These are phyloP conservation scores for Tolypocladium capitatum DNA, from an alignment of 2,329 filamentous ascomycete species.

Conservation along the genomic window DNA sequence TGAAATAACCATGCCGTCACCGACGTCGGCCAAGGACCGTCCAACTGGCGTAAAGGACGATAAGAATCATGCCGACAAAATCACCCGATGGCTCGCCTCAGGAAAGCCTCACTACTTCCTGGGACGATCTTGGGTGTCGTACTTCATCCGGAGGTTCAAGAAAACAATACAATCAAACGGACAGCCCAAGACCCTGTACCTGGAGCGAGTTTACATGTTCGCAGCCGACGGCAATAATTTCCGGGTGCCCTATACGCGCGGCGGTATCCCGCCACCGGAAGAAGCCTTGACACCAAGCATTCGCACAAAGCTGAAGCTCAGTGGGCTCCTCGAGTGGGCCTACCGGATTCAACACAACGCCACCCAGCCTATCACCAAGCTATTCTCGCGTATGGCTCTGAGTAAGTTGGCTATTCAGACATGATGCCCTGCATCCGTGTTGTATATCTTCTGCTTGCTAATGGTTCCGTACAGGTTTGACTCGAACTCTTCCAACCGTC, in stretches of 20 bases:
- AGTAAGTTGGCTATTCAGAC: conserved; percentile 22
- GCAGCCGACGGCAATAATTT: conserved; percentile 37
- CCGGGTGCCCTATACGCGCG: conserved; percentile 1
- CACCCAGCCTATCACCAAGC: conserved; percentile 35
- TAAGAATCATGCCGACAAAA: conserved; percentile 15
- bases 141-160: conserved; percentile 28
- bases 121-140: conserved; percentile 33
- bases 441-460: background rate
- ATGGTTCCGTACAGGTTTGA: conserved; percentile 27
- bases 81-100: conserved; percentile 15
- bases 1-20: conserved; percentile 37
- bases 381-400: conserved; percentile 44
- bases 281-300: conserved; percentile 8
- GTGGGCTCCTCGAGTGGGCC: conserved; percentile 35
- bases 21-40: conserved; percentile 13
- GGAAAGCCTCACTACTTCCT: conserved; percentile 25
- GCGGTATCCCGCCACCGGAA: conserved; percentile 10
- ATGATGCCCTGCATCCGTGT: no score
- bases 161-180: conserved; percentile 21
- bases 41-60: conserved; percentile 17
- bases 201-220: conserved; percentile 35
- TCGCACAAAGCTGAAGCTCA: conserved; percentile 22
- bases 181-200: conserved; percentile 13
- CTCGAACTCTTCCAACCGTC: conserved; percentile 33
- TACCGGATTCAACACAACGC: conserved; percentile 26